Percentiles rank a stretch among this genome's conserved stretches.
phyloP scores from a whole-genome alignment of 169 alveolate genomes.

The Plasmodium gonderi region DNA sequence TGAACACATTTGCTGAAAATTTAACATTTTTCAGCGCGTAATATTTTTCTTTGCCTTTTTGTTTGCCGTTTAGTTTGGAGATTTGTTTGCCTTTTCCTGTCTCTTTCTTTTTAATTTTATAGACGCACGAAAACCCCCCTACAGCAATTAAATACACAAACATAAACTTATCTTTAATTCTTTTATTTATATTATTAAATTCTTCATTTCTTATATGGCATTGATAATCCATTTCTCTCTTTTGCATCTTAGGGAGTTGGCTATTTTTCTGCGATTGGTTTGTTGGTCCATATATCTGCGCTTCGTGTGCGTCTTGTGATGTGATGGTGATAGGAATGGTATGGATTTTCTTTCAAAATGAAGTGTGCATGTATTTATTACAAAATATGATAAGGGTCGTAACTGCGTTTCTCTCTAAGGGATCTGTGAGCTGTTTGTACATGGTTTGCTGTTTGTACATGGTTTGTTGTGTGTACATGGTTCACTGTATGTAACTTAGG shows the following conservation, averaged over 20 bases:
- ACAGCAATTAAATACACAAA: constrained; percentile 35
- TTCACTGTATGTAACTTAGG: too few species aligned
- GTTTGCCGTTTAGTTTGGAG: too few species aligned
- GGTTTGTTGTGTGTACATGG: too few species aligned
- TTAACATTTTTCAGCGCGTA: constrained; percentile 50
- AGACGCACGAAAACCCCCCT: constrained; percentile 60
- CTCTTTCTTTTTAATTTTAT: constrained; percentile 22
- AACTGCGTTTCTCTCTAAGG: too few species aligned
- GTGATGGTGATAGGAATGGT: too few species aligned
- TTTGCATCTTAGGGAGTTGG: background rate
- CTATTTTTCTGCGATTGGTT: background rate
- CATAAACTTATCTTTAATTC: constrained; percentile 28
- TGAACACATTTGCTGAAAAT: constrained; percentile 25
- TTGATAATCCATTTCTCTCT: background rate
- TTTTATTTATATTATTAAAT: constrained; percentile 5
- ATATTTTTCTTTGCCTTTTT: background rate
- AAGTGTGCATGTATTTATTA: too few species aligned
- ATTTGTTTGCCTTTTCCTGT: background rate
- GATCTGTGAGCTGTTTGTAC: too few species aligned
- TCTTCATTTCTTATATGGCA: background rate
- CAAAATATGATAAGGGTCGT: too few species aligned
- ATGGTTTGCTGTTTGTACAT: too few species aligned
- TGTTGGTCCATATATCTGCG: too few species aligned
- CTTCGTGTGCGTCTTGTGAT: too few species aligned
- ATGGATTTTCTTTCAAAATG: too few species aligned